Evolutionary conservation across 305 asterid species (phyloP), one percentile per base, ranked within the genome.

Genomic region (Rubia balearica): DNA sequence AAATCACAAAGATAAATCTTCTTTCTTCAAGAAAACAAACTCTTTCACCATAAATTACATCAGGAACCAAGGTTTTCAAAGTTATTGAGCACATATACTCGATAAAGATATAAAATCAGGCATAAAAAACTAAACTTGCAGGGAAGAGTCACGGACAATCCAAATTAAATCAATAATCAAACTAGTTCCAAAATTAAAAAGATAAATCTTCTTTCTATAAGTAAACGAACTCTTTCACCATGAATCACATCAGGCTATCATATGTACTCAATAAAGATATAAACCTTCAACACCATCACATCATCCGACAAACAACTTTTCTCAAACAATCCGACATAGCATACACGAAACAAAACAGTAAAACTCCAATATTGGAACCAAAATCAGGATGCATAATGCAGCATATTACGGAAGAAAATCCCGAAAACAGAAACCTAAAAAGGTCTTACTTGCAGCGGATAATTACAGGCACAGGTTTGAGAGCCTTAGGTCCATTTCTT

Each of bases 401-500:
- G 56, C 30, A 49, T 14, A n/a, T 48, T 4, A n/a, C 27, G 4
- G 10, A 22, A 1, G 24, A 62, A 49, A 8, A 7, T 30, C 38
- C n/a, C 33, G 53, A 46, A 22, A 69, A 12, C 16, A 33, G n/a
- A 62, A n/a, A 36, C 24, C 36, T 1, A 2, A 2, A 76, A 77
- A 78, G 69, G 42, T 66, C 95, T 88, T 88, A 89, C 98, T 24
- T 89, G 96, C 96, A 91, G 57, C 91, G 89, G 67, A 88, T 78
- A 75, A 89, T 91, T 73, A 91, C 96, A 22, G 98, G 98, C 68
- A 83, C 83, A 69, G 96, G 96, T 87, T 92, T 89, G 84, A 92
- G 83, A 81, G 96, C 96, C 85, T 87, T 92, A 24, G 96, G 98
- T 79, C 96, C 96, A 80, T 91, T 91, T 77, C 98, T 72, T 69